A percentile compares a stretch with the other conserved stretches of the same genome.
Conservation (phyloP, 306 rosid genomes). For the Lagenaria siceraria region DNA sequence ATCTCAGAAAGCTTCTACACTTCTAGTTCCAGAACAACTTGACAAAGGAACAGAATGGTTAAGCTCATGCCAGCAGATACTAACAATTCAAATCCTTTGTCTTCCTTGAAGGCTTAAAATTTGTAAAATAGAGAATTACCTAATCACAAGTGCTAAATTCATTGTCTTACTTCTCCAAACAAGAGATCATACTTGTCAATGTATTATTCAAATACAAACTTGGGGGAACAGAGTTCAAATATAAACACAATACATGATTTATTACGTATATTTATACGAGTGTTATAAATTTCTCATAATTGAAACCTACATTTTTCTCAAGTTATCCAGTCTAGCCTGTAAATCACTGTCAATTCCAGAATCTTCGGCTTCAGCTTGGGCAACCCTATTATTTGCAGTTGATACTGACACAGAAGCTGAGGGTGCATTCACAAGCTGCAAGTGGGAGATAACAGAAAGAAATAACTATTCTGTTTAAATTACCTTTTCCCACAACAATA, state of each 20-base stretch:
- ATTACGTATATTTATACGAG: background rate
- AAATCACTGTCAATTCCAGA: slow-evolving; percentile 77
- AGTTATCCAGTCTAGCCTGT: slow-evolving; percentile 91
- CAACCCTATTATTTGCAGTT: slow-evolving; percentile 53
- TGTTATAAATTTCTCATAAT: background rate
- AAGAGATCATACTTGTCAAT: background rate
- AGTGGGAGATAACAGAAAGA: background rate
- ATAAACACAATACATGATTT: background rate
- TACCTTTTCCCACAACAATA: background rate
- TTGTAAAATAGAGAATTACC: background rate
- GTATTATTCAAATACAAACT: background rate
- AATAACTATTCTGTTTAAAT: background rate
- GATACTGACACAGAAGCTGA: slow-evolving; percentile 74
- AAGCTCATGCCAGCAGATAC: background rate
- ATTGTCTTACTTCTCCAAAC: background rate
- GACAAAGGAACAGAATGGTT: background rate
- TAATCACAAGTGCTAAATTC: background rate
- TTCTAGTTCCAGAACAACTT: background rate
- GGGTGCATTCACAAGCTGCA: slow-evolving; percentile 91
- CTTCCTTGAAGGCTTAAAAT: background rate
- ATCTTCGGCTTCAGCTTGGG: slow-evolving; percentile 88
- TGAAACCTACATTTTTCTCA: slow-evolving; percentile 57
- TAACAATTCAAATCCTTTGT: background rate
- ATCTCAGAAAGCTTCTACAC: background rate
- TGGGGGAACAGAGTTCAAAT: background rate